These are phyloP conservation scores for Jatropha podagrica DNA, from an alignment of 441 rosid genomes.

Conservation along the genomic window DNA sequence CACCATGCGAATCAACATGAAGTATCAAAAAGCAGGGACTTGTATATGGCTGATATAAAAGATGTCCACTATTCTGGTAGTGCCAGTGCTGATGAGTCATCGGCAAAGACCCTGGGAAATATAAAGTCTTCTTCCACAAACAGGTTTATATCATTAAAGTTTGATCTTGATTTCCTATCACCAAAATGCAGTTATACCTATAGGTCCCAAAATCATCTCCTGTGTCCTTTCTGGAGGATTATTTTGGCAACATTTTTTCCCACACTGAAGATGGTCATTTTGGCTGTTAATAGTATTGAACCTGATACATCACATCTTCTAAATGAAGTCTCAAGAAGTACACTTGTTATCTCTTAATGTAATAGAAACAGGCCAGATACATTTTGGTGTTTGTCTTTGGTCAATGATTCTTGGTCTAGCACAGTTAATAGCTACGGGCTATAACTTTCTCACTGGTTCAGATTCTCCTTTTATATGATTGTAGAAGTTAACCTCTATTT, in stretches of 20 bases:
- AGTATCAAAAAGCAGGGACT: constrained; percentile 27
- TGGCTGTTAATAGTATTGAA: not conserved
- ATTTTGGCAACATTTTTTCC: not conserved
- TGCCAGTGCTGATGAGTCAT: constrained; percentile 30
- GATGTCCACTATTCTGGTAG: constrained; percentile 24
- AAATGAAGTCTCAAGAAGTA: not conserved
- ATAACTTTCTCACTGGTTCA: not conserved
- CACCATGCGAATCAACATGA: constrained; percentile 22
- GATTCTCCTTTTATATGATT: not conserved
- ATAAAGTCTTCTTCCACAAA: constrained; percentile 19
- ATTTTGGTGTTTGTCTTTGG: not conserved
- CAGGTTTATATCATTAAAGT: constrained; percentile 30
- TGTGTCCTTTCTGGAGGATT: not conserved
- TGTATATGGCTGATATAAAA: constrained; percentile 17
- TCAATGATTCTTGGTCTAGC: not conserved
- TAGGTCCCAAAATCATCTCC: not conserved
- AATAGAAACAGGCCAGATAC: not conserved
- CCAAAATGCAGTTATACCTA: not conserved
- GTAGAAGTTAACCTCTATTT: not conserved
- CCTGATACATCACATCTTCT: not conserved
- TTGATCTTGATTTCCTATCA: not conserved
- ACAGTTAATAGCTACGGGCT: not conserved
- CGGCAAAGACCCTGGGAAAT: constrained; percentile 27
- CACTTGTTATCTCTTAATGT: not conserved
- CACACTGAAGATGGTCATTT: constrained; percentile 6